phyloP scores from a whole-genome alignment of 805 yeast species.

The Ascoidea rubescens region DNA sequence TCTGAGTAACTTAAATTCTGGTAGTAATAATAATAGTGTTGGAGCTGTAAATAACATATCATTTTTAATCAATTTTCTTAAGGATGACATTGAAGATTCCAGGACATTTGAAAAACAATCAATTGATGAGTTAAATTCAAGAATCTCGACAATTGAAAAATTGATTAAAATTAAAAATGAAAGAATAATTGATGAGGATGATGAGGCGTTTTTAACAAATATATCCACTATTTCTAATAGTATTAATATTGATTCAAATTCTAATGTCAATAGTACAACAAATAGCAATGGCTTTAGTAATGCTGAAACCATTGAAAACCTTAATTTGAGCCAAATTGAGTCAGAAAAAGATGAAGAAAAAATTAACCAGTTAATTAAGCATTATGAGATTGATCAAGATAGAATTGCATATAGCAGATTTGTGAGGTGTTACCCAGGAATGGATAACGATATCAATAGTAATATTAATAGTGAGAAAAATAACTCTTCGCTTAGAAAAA shows the following conservation, averaged over 20 bases:
- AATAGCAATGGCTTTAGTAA: background rate
- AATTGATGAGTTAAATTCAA: slow-evolving; percentile 27
- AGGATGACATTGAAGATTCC: slow-evolving; percentile 56
- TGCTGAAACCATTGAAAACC: background rate
- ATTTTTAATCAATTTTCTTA: slow-evolving; percentile 41
- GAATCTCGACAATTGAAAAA: slow-evolving; percentile 12
- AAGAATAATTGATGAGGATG: slow-evolving; percentile 16
- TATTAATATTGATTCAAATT: background rate
- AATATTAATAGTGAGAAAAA: background rate
- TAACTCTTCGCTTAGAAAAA: background rate
- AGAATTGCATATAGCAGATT: background rate
- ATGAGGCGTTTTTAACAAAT: slow-evolving; percentile 10
- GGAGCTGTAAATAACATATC: slow-evolving; percentile 27
- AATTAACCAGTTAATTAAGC: background rate
- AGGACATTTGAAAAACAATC: slow-evolving; percentile 46
- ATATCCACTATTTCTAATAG: background rate
- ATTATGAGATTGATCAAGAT: background rate
- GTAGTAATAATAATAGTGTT: background rate
- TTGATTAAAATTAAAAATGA: slow-evolving; percentile 14
- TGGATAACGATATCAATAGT: background rate
- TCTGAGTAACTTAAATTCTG: background rate
- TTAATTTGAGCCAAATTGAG: too few relatives aligned
- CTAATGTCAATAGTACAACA: background rate
- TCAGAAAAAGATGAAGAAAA: background rate
- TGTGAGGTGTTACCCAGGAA: background rate